Percentiles rank a stretch among this genome's conserved stretches.
Conservation (phyloP, 331 rosid species). For the Saraca asoca region DNA sequence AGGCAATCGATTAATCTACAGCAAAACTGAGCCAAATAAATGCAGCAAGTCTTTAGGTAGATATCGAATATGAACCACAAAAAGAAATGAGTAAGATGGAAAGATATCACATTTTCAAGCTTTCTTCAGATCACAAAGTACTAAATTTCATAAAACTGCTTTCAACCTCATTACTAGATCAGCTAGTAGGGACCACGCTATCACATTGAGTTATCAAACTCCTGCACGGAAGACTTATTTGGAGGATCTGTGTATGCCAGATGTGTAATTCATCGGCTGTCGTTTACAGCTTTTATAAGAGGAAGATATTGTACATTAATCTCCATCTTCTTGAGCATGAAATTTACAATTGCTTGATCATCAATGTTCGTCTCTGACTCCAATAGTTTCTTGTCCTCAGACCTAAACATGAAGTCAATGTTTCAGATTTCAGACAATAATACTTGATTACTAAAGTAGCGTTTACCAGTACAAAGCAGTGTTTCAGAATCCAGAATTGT, state of each 20-base stretch:
- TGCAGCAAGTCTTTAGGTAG: too few species aligned
- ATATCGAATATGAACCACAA: too few species aligned
- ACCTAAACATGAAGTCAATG: conserved; percentile 43
- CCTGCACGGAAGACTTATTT: conserved; percentile 29
- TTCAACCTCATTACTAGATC: conserved; percentile 31
- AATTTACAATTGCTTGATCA: conserved; percentile 66
- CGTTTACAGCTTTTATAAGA: conserved; percentile 37
- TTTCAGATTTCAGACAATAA: conserved; percentile 26
- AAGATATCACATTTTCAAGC: too few species aligned
- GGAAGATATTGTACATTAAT: conserved; percentile 40
- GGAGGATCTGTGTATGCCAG: conserved; percentile 9
- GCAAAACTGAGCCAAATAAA: too few species aligned
- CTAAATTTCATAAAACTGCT: too few species aligned
- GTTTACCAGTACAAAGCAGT: conserved; percentile 10
- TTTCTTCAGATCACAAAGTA: too few species aligned
- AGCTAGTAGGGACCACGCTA: conserved; percentile 17
- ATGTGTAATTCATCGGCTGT: conserved; percentile 31
- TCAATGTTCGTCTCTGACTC: conserved; percentile 58
- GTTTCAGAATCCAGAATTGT: background rate
- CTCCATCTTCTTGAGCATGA: conserved; percentile 64
- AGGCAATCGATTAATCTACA: too few species aligned
- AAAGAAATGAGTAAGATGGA: too few species aligned
- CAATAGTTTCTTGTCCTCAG: conserved; percentile 32
- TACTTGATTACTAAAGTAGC: conserved; percentile 16
- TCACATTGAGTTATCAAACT: conserved; percentile 33